Evolutionary conservation across 1,284 basidiomycete genomes (phyloP).

Genomic region (Ganoderma boninense): DNA sequence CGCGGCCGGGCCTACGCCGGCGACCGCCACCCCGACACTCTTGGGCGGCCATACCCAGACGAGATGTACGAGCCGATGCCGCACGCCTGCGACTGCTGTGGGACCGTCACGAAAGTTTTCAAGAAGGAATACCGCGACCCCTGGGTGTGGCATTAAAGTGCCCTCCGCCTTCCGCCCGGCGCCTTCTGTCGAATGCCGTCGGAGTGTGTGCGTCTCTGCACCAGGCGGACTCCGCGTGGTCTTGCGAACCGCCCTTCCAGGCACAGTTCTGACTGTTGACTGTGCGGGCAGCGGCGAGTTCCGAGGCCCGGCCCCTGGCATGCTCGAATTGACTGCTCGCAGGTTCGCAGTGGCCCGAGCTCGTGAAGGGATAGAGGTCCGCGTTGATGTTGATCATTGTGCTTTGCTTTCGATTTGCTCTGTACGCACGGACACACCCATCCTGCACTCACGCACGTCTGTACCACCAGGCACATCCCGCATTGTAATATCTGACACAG

Average conservation of each 20-base stretch:
- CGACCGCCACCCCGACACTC: slow-evolving; percentile 43
- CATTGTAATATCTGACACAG: slow-evolving; percentile 3
- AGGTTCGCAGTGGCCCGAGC: neutral
- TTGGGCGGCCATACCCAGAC: slow-evolving; percentile 30
- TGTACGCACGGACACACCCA: slow-evolving; percentile 9
- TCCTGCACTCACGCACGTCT: slow-evolving; percentile 12
- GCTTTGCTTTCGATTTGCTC: slow-evolving; percentile 22
- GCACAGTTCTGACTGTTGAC: neutral
- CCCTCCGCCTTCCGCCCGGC: neutral
- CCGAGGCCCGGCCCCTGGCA: neutral
- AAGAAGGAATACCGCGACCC: slow-evolving; percentile 37
- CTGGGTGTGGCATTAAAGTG: slow-evolving; percentile 29
- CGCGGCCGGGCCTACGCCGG: slow-evolving; percentile 43
- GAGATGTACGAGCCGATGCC: slow-evolving; percentile 41
- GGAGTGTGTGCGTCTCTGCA: neutral
- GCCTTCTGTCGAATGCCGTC: neutral
- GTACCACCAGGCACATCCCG: slow-evolving; percentile 24
- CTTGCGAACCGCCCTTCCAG: neutral
- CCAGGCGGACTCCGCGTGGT: neutral
- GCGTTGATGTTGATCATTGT: neutral
- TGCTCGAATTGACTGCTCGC: neutral
- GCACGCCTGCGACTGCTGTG: slow-evolving; percentile 46
- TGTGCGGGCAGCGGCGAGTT: neutral
- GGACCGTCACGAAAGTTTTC: slow-evolving; percentile 40
- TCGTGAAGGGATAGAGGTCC: neutral